Conservation (phyloP, 257 asterid genomes). For the Coffea canephora region DNA sequence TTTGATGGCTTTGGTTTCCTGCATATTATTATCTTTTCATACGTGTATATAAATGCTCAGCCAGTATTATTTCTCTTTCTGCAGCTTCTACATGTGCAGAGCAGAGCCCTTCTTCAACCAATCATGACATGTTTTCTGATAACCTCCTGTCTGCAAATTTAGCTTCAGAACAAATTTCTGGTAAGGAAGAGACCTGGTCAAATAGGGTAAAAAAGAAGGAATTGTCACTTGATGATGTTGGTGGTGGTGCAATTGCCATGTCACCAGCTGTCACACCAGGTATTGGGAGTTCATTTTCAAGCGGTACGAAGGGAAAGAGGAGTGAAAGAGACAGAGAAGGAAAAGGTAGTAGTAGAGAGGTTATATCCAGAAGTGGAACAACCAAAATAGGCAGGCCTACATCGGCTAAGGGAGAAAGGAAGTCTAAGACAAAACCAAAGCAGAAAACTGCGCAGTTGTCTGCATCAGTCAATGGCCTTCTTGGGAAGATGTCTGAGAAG, state of each 20-base stretch:
- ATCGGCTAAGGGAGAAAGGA: conserved; percentile 75
- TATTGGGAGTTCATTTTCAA: conserved; percentile 58
- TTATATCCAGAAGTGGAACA: conserved; percentile 60
- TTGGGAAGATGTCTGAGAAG: conserved; percentile 63
- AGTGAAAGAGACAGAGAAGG: conserved; percentile 82
- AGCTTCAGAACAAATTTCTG: conserved; percentile 48
- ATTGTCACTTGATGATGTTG: conserved; percentile 67
- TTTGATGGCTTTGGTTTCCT: background rate
- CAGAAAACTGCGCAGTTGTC: conserved; percentile 78
- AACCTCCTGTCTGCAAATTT: conserved; percentile 37
- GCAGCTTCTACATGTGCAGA: conserved; percentile 64
- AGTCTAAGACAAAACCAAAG: conserved; percentile 72
- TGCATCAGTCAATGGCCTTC: conserved; percentile 60
- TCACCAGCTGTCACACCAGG: conserved; percentile 45
- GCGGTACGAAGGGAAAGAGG: conserved; percentile 85
- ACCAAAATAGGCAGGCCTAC: conserved; percentile 57
- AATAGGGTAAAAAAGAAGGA: conserved; percentile 67
- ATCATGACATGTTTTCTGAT: conserved; percentile 55
- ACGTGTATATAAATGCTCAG: background rate
- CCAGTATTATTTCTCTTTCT: conserved; percentile 17
- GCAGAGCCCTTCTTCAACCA: conserved; percentile 58
- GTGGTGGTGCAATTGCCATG: conserved; percentile 43
- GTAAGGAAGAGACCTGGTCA: conserved; percentile 54
- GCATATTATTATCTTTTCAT: background rate
- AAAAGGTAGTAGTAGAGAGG: conserved; percentile 66